Base-by-base conservation (phyloP, 2,329 filamentous ascomycete species). In the Ophiostoma sp. region DNA sequence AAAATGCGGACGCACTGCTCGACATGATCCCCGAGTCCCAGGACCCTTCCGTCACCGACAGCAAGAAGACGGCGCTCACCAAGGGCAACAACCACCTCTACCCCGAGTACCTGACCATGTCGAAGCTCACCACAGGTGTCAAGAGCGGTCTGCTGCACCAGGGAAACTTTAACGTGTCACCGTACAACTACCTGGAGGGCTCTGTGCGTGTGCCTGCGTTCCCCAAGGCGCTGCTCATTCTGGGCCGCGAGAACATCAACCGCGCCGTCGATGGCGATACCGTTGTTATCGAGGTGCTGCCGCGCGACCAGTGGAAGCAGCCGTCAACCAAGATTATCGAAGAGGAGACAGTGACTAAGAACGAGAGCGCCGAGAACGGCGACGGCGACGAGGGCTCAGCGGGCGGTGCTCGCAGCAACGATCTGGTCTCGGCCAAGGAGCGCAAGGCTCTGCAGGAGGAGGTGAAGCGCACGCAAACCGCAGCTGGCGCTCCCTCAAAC, bases 101-200 rank as follows among this genome's bases (percentile, higher is more conserved):
- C 76, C 89, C 92, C 0, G 95, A 98, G 77, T 94, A 98, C 77
- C 91, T 89, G 75, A 92, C 90, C 10, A 84, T 95, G 78, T 97
- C 94, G 5, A 96, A 90, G 79, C 91, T 98, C 87, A 93, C 94
- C 86, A 99, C 95, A 5, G 94, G 94, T 0, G 86, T 97, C 70
- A 96, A 96, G 81, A 89, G 88, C 68, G 93, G 94, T 4, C 88
- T 93, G 69, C 82, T 99, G 75, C 95, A 99, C 78, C 94, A 99
- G 80, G 95, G 95, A 7, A 89, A 92, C 33, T 99, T 97, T 82
- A 97, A 94, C 77, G 93, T 98, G 36, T 98, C 95, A 8, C 92
- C 93, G 0, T 99, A 98, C 84, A 99, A 99, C 81, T 99, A 98
- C 76, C 84, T 99, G 13, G 95, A 99, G 79, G 95, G 93, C 1